These are phyloP conservation scores for Juglanconis sp. DNA, from an alignment of 2,329 filamentous ascomycete genomes.

Conservation along the genomic window DNA sequence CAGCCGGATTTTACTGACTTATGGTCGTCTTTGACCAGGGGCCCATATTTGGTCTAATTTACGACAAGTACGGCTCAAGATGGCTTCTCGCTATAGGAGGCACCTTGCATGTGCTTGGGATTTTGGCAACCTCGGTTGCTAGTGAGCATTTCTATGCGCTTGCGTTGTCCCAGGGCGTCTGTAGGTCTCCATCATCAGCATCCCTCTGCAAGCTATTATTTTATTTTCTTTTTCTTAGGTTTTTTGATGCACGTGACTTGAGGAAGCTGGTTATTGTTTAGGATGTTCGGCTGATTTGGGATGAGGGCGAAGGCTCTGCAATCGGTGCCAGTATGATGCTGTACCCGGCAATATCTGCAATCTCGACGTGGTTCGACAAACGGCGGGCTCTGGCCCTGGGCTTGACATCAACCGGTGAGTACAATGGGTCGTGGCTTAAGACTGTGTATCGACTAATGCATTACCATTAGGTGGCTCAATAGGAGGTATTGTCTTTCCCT, in stretches of 20 bases:
- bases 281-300: background rate
- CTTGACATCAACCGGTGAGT: constrained; percentile 5
- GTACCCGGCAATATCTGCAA: constrained; percentile 4
- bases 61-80: constrained; percentile 55
- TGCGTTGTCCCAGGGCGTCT: constrained; percentile 20
- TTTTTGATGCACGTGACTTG: too few relatives aligned
- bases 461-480: constrained; percentile 22
- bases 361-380: constrained; percentile 21
- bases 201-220: too few relatives aligned
- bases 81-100: constrained; percentile 44
- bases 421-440: too few relatives aligned
- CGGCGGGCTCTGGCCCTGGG: constrained; percentile 26
- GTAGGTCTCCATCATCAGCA: background rate
- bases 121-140: constrained; percentile 51
- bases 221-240: too few relatives aligned
- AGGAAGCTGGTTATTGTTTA: too few relatives aligned
- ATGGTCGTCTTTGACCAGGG: constrained; percentile 28
- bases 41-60: constrained; percentile 53
- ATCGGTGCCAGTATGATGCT: constrained; percentile 19
- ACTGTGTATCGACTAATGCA: background rate
- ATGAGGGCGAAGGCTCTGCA: constrained; percentile 1
- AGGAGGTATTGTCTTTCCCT: constrained; percentile 29
- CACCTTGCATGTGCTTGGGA: constrained; percentile 47
- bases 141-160: constrained; percentile 20
- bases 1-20: background rate